Conservation (phyloP, 2,329 filamentous ascomycete genomes). For the Aspergillus luchuensis region DNA sequence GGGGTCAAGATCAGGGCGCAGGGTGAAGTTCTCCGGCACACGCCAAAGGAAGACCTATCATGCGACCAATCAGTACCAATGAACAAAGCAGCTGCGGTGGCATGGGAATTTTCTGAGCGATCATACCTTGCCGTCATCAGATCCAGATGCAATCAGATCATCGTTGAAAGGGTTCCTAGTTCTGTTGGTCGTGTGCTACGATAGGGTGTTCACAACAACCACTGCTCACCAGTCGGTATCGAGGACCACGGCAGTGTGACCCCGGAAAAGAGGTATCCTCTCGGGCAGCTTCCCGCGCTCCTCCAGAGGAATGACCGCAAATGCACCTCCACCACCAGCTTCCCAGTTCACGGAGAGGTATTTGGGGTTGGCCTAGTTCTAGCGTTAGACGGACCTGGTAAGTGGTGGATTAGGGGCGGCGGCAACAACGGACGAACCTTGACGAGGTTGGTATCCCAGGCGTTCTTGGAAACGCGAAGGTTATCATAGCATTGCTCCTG, state of each 20-base stretch:
- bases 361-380: conserved; percentile 79
- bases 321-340: conserved; percentile 89
- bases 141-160: conserved; percentile 85
- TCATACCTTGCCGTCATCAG: conserved; percentile 83
- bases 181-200: conserved; percentile 14
- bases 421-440: conserved; percentile 66
- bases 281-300: conserved; percentile 91
- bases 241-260: conserved; percentile 91
- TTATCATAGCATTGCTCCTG: conserved; percentile 98
- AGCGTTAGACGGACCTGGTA: conserved; percentile 25
- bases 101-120: background rate
- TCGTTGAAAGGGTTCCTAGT: conserved; percentile 94
- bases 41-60: conserved; percentile 82
- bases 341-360: conserved; percentile 99
- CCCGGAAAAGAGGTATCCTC: conserved; percentile 89
- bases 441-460: conserved; percentile 97
- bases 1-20: conserved; percentile 71
- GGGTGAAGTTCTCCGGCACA: conserved; percentile 83
- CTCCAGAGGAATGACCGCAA: conserved; percentile 88
- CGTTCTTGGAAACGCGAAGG: conserved; percentile 94
- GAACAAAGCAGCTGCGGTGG: background rate
- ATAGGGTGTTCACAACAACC: conserved; percentile 13
- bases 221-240: conserved; percentile 87
- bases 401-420: conserved; percentile 29
- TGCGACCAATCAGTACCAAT: conserved; percentile 10